These are phyloP conservation scores for Mycena rosella DNA, from an alignment of 768 basidiomycete genomes.

Conservation along the genomic window DNA sequence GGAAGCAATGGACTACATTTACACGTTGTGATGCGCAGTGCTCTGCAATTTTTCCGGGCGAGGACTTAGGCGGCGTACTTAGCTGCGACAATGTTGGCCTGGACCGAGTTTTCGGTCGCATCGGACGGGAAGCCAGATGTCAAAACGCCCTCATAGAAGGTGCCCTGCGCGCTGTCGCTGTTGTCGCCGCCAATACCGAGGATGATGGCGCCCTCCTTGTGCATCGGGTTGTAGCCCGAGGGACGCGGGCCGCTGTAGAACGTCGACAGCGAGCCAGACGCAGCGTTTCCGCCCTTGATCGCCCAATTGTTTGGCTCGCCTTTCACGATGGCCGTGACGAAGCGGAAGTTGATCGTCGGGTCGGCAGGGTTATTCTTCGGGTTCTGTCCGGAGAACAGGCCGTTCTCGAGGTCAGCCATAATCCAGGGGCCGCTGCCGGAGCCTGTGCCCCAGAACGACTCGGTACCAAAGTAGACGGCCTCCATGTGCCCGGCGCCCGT, in stretches of 20 bases:
- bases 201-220: constrained; percentile 36
- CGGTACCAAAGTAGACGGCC: constrained; percentile 19
- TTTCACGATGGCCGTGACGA: constrained; percentile 34
- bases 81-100: constrained; percentile 25
- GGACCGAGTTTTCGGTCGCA: constrained; percentile 21
- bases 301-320: too few relatives aligned
- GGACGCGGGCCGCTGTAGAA: constrained; percentile 13
- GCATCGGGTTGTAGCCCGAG: constrained; percentile 35
- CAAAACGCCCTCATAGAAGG: constrained; percentile 31
- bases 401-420: constrained; percentile 26
- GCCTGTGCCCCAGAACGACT: constrained; percentile 27
- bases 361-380: constrained; percentile 17
- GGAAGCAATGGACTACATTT: constrained; percentile 11
- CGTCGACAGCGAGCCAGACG: too few relatives aligned
- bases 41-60: constrained; percentile 7
- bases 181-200: constrained; percentile 29
- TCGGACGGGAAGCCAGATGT: constrained; percentile 28
- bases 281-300: too few relatives aligned
- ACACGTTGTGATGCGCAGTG: constrained; percentile 7
- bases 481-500: constrained; percentile 29
- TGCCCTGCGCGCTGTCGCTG: constrained; percentile 22
- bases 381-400: constrained; percentile 17
- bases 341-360: constrained; percentile 29
- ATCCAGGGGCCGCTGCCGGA: constrained; percentile 33
- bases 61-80: constrained; percentile 25